phyloP scores from a whole-genome alignment of 805 yeast genomes.

The Candida andamanensis region DNA sequence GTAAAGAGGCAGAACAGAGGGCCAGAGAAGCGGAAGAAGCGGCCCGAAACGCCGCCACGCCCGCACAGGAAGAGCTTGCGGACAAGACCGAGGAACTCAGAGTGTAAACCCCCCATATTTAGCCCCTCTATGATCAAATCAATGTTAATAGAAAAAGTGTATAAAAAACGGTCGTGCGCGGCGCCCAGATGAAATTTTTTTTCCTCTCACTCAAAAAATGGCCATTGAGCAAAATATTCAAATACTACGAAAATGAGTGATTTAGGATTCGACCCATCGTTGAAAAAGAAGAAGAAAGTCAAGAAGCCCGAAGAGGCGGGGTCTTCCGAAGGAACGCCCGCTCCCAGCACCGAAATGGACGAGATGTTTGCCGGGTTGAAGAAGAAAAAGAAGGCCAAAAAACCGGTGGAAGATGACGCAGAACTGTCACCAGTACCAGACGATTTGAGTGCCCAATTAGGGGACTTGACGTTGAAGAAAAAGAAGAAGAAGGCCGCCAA shows the following conservation, averaged over 20 bases:
- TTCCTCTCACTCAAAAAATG: slow-evolving; percentile 2
- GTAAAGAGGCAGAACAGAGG: slow-evolving; percentile 37
- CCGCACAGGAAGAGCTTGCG: slow-evolving; percentile 13
- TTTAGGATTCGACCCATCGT: slow-evolving; percentile 67
- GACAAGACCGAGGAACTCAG: slow-evolving; percentile 3
- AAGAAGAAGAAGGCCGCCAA: slow-evolving; percentile 73
- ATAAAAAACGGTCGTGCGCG: slow-evolving; percentile 4
- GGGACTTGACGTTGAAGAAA: slow-evolving; percentile 49
- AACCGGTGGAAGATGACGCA: slow-evolving; percentile 22
- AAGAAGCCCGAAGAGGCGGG: slow-evolving; percentile 24
- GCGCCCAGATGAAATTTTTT: slow-evolving; percentile 6
- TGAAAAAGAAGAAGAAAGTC: slow-evolving; percentile 77
- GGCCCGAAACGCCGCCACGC: slow-evolving; percentile 49
- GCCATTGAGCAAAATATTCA: slow-evolving; percentile 2
- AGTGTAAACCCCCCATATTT: slow-evolving; percentile 1
- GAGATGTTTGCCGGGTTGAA: slow-evolving; percentile 70
- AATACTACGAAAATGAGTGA: slow-evolving; percentile 31
- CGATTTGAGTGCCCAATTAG: slow-evolving; percentile 32
- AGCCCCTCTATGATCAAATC: too few species aligned
- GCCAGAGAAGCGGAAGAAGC: slow-evolving; percentile 21
- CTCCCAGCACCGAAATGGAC: slow-evolving; percentile 37
- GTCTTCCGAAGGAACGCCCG: slow-evolving; percentile 15
- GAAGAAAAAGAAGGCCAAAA: slow-evolving; percentile 72
- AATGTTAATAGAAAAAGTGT: background rate
- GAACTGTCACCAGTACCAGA: slow-evolving; percentile 23